Base-by-base conservation (phyloP, 768 basidiomycete genomes). In the Amanita rubescens region DNA sequence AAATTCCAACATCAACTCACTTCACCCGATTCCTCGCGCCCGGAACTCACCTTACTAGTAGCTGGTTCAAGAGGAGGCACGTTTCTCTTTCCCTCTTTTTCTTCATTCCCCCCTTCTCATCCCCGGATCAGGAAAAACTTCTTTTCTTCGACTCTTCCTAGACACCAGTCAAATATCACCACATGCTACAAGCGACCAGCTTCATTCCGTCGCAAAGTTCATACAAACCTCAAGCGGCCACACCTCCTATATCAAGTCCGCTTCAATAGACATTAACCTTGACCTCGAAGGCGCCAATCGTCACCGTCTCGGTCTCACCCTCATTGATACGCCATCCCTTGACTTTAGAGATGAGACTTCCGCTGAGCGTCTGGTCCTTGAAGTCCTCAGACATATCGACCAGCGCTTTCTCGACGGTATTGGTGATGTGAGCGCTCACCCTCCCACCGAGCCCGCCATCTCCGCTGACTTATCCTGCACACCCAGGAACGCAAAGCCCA, bases 291-390 rank as follows among this genome's bases (percentile, higher is more conserved):
- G 69, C 56, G 67, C 63, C 59, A 71, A 71, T 53, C 70, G 72
- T 4, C 76, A 71, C 46, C 68, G 77, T 34, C 72, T 89, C 54
- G 76, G 74, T 42, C 83, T 90, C 65, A 79, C 81, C 52, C 80
- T 90, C 59, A 77, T 90, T 65, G 90, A 92, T 72, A 89, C 90
- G 1, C 90, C 90, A 53, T 84, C 89, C 8, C 69, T 92, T 49
- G 86, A 90, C 75, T 82, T 84, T 62, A 68, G 69, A 58, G 87
- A 88, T 66, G 82, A 87, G 34, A 66, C 72, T 45, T 71, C 77
- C 53, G 72, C 83, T 47, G 87, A 90, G 60, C 73, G 86, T 50
- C 63, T 79, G 15, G 71, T 90, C 30, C 65, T 72, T 59, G 88
- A 90, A 58, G 85, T 84, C 52, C 72, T 87, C 58, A 75, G 81